A percentile compares a stretch with the other conserved stretches of the same genome.
phyloP scores from a whole-genome alignment of 192 early-diverging fungal species.

The Neocallimastix lanati region DNA sequence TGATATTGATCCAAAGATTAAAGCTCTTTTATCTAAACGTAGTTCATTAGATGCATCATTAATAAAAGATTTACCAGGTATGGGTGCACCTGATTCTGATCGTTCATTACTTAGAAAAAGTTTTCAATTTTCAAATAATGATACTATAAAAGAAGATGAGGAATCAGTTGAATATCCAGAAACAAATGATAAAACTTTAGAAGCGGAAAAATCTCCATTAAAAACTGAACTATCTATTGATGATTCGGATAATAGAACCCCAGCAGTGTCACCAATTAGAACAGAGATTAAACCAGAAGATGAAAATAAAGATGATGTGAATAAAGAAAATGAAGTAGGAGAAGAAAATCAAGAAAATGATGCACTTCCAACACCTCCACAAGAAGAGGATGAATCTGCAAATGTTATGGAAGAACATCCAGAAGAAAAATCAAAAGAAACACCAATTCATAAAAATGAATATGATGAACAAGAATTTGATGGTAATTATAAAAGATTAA shows the following conservation, averaged over 20 bases:
- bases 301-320: neutral
- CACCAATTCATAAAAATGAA: neutral
- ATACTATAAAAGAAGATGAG: neutral
- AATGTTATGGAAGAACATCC: neutral
- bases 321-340: too few relatives aligned
- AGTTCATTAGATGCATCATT: neutral
- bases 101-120: neutral
- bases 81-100: neutral
- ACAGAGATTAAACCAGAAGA: neutral
- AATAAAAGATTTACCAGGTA: neutral
- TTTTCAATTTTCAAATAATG: neutral
- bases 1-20: neutral
- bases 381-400: neutral
- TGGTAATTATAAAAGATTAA: neutral
- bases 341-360: neutral
- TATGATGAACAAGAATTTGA: neutral
- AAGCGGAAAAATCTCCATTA: neutral
- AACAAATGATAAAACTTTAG: neutral
- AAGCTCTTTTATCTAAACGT: neutral
- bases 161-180: neutral
- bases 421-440: neutral
- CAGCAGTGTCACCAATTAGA: neutral
- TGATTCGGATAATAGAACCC: neutral
- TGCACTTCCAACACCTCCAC: neutral
- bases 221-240: neutral